A percentile compares a stretch with the other conserved stretches of the same genome.
Evolutionary conservation across 441 rosid genomes (phyloP).

Genomic region (Bruguiera hainesii): DNA sequence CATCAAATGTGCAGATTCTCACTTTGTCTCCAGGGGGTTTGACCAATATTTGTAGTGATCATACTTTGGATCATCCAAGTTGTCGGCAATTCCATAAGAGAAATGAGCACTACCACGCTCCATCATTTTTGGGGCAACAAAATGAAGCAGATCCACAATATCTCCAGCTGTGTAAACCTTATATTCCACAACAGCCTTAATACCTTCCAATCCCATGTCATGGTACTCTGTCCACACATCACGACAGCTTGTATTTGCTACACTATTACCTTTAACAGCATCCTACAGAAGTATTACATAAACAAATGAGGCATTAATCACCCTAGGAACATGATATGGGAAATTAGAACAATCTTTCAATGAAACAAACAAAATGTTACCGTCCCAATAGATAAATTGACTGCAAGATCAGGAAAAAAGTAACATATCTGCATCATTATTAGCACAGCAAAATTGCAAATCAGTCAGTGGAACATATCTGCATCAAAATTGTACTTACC

Average conservation of each 20-base stretch:
- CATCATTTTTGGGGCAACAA: constrained; percentile 97
- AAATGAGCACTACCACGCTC: constrained; percentile 83
- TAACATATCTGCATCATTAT: too few relatives aligned
- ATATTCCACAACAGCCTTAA: constrained; percentile 75
- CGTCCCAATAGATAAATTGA: too few relatives aligned
- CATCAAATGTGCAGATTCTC: constrained; percentile 25
- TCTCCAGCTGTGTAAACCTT: constrained; percentile 72
- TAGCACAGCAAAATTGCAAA: background rate
- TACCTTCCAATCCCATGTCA: constrained; percentile 89
- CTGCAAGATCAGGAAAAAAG: too few relatives aligned
- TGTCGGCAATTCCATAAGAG: constrained; percentile 92
- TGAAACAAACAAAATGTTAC: background rate
- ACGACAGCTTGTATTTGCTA: constrained; percentile 63
- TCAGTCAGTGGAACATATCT: background rate
- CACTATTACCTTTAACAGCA: constrained; percentile 75
- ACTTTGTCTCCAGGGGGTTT: constrained; percentile 92
- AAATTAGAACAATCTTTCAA: constrained; percentile 2
- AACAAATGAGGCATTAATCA: background rate
- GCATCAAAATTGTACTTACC: constrained; percentile 38
- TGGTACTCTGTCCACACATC: constrained; percentile 98
- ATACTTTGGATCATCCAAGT: constrained; percentile 86
- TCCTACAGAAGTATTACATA: constrained; percentile 46
- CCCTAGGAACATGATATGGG: constrained; percentile 1
- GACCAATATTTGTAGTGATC: constrained; percentile 87
- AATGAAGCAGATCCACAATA: constrained; percentile 60